Conservation (phyloP, 768 basidiomycete genomes). For the Lentinula raphanica region DNA sequence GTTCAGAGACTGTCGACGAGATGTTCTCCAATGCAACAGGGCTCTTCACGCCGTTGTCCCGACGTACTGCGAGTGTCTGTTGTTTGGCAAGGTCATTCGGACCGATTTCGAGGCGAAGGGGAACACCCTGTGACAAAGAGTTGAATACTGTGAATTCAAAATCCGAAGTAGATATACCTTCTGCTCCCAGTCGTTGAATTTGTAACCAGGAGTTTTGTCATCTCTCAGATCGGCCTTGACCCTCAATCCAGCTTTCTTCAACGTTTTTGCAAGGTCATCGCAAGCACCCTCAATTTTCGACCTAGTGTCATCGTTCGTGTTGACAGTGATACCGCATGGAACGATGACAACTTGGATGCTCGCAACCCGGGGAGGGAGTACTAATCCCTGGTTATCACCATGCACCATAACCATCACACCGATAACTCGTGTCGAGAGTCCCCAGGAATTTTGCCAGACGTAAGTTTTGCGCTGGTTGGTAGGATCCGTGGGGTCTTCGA, state of each 20-base stretch:
- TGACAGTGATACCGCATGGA: slow-evolving; percentile 91
- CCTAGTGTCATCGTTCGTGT: slow-evolving; percentile 64
- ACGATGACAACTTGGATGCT: slow-evolving; percentile 85
- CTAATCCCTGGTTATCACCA: slow-evolving; percentile 95
- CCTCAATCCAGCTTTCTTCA: slow-evolving; percentile 70
- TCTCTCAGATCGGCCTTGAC: slow-evolving; percentile 91
- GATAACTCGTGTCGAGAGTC: slow-evolving; percentile 90
- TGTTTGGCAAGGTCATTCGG: slow-evolving; percentile 84
- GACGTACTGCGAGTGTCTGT: slow-evolving; percentile 80
- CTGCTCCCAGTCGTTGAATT: slow-evolving; percentile 99
- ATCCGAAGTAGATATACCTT: slow-evolving; percentile 50
- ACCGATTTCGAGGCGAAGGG: slow-evolving; percentile 94
- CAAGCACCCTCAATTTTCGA: slow-evolving; percentile 71
- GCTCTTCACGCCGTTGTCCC: slow-evolving; percentile 49
- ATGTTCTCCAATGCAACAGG: slow-evolving; percentile 40
- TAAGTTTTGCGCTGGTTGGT: slow-evolving; percentile 64
- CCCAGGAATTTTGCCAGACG: slow-evolving; percentile 99
- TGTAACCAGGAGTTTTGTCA: slow-evolving; percentile 96
- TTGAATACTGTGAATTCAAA: neutral
- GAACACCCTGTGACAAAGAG: slow-evolving; percentile 68
- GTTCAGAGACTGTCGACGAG: slow-evolving; percentile 43
- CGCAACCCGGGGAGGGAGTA: slow-evolving; percentile 97
- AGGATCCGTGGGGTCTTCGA: slow-evolving; percentile 86
- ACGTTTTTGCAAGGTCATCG: slow-evolving; percentile 65
- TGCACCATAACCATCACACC: slow-evolving; percentile 99